A percentile compares a stretch with the other conserved stretches of the same genome.
These are phyloP conservation scores for Chalciporus pseudorubinellus DNA, from an alignment of 768 basidiomycete species.

Conservation along the genomic window DNA sequence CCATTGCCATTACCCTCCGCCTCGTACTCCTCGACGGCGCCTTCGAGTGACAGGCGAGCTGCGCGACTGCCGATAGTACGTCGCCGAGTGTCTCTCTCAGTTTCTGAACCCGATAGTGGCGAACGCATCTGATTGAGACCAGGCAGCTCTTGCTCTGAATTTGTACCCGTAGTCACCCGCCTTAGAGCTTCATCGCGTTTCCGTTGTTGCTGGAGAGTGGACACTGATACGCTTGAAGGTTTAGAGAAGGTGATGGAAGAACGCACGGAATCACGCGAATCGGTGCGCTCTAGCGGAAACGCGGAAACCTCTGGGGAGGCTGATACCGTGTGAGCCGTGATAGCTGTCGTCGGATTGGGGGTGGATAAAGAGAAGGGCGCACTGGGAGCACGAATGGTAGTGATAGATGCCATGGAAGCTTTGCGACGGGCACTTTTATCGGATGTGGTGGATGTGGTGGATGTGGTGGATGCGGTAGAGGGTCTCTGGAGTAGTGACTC, in stretches of 20 bases:
- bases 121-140: conserved; percentile 26
- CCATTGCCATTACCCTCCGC: conserved; percentile 23
- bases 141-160: conserved; percentile 23
- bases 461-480: not conserved
- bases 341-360: conserved; percentile 61
- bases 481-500: conserved; percentile 41
- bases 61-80: conserved; percentile 39
- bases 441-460: conserved; percentile 13
- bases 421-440: conserved; percentile 39
- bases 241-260: conserved; percentile 64
- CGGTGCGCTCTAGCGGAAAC: conserved; percentile 40
- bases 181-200: conserved; percentile 35
- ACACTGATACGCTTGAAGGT: conserved; percentile 53
- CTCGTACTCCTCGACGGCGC: conserved; percentile 28
- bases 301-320: conserved; percentile 37
- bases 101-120: conserved; percentile 46
- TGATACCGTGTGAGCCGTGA: conserved; percentile 65
- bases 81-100: conserved; percentile 44
- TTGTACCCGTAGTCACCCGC: conserved; percentile 32
- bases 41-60: conserved; percentile 47
- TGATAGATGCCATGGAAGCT: conserved; percentile 41
- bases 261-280: conserved; percentile 45
- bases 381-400: conserved; percentile 44
- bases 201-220: conserved; percentile 55
- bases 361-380: conserved; percentile 50